phyloP scores from a whole-genome alignment of 345 rosid genomes.

The Gynandropsis gynandra region DNA sequence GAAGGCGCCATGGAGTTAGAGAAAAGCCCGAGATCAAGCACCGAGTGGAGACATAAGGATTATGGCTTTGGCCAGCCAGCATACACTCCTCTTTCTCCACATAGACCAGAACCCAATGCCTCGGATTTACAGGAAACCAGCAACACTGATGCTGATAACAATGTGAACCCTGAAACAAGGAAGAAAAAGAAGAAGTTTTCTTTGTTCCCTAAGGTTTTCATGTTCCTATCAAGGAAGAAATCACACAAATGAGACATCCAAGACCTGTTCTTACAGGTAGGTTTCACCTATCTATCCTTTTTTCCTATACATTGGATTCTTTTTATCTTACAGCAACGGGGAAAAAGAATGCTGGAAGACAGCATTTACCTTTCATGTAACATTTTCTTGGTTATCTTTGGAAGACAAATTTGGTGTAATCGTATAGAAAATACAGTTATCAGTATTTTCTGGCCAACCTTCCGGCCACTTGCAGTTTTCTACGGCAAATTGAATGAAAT shows the following conservation, averaged over 20 bases:
- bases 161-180: conserved; percentile 35
- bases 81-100: no score
- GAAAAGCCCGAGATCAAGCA: conserved; percentile 38
- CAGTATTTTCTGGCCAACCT: conserved; percentile 3
- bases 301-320: neutral
- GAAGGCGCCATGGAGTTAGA: conserved; percentile 29
- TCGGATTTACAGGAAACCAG: conserved; percentile 25
- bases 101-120: conserved; percentile 12
- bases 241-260: conserved; percentile 25
- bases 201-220: conserved; percentile 56
- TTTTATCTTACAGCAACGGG: conserved; percentile 10
- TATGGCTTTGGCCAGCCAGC: conserved; percentile 10
- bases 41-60: conserved; percentile 30
- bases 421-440: conserved; percentile 16
- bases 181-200: conserved; percentile 56
- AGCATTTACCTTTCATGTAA: conserved; percentile 5
- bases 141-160: conserved; percentile 7
- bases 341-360: conserved; percentile 19
- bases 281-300: neutral
- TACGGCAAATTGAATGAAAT: no score
- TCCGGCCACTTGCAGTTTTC: no score
- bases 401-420: no score
- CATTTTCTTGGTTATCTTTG: conserved; percentile 4
- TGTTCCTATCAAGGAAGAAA: conserved; percentile 62
- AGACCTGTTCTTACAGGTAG: no score